Base-by-base conservation (phyloP, 345 rosid species). In the Cardamine occulta region DNA sequence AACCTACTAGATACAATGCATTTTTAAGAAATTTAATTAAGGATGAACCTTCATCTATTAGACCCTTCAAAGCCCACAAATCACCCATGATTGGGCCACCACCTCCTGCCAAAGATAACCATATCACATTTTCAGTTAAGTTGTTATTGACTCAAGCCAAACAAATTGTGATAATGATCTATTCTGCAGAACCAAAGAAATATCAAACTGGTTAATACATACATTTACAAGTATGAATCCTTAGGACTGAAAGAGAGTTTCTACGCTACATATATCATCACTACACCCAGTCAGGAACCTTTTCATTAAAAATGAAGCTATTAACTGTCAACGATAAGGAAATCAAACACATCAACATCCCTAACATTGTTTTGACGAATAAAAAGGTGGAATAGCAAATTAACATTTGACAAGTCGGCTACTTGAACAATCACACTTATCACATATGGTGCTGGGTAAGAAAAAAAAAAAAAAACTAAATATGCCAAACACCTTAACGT, bases 11-110 rank as follows among this genome's bases (percentile, higher is more conserved):
- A 13, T 29, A 44, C 55, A 69, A 60, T 72, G 67, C 12, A 47
- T 14, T 28, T 34, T 8, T 8, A 71, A 26, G 24, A 54, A 23
- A 19, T n/a, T n/a, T n/a, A n/a, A n/a, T 67, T 57, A 49, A 77
- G 57, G 40, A 66, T 49, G 57, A 63, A 95, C 99, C 99, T 89
- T 86, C 97, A 74, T 92, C 97, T 57, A 90, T 89, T 37, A 95
- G 86, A 73, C 99, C 99, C 89, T 92, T 95, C 83, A 95, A 76
- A 79, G 99, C 99, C 97, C 99, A 95, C 74, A 95, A 84, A 82
- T 95, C 99, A 82, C 97, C 91, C 99, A 95, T 95, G 83, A 92
- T 92, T 55, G 98, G 97, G 15, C 99, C 97, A 61, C 98, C 96
- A 63, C 99, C 99, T 78, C 99, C 99, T 95, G 74, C 64, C 70